Evolutionary conservation across 2,329 filamentous ascomycete species (phyloP), one percentile per base, ranked within the genome.

Genomic region (Lizonia empirigonia): DNA sequence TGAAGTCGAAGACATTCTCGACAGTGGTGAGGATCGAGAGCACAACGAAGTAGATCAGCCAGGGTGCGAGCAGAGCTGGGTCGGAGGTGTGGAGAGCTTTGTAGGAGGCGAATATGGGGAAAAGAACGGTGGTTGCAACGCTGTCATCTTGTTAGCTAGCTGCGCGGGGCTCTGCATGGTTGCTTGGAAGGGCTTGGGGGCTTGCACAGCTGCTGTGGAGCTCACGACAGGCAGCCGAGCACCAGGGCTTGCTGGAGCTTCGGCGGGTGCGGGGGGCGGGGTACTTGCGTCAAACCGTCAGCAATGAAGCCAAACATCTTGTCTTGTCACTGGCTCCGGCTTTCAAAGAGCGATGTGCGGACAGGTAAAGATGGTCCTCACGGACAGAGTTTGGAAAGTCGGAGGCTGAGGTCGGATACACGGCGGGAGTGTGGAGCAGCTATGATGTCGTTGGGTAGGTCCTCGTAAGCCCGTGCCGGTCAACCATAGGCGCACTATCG

Each of bases 31-130:
- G 85, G 72, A 90, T 87, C 55, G 90, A 89, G 59, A 97, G 84
- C 19, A 96, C 91, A 54, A 96, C 91, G 89, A 93, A 99, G 82
- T 97, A 99, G 89, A 97, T 97, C 61, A 97, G 84, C 94, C 94
- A 99, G 86, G 93, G 93, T 58, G 90, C 90, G 53, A 97, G 82
- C 70, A 95, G 86, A 29, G 90, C 87, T 2, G 92, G 91, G 74
- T 97, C 90, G 44, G 89, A 88, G 13, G 91, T 92, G 77, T 94
- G 93, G 69, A 99, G 88, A 39, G 94, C 93, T 80, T 97, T 97
- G 83, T 97, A 97, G 59, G 93, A 96, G 62, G 93, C 92, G 77
- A 96, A 97, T 58, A 97, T 85, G 42, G 94, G 94, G 72, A 97
- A 95, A 70, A 97, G 85, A 70, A 96, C 91, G 49, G 92, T 95